These are phyloP conservation scores for Herpetospermum pedunculosum DNA, from an alignment of 306 rosid genomes.

Conservation along the genomic window DNA sequence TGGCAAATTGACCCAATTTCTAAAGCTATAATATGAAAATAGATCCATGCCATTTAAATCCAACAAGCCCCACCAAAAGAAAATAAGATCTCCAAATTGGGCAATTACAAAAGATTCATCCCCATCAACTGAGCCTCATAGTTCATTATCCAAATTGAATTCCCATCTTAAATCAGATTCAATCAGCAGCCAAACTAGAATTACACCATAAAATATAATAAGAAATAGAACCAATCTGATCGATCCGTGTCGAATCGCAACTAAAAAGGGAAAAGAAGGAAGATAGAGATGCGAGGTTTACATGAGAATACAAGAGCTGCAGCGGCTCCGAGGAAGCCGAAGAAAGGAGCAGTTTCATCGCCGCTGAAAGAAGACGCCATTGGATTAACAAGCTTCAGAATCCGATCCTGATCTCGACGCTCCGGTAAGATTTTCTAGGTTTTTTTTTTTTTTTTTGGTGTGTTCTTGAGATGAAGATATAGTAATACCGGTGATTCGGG, in stretches of 20 bases:
- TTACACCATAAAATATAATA: not conserved
- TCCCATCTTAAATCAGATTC: not conserved
- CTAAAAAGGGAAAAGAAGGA: not conserved
- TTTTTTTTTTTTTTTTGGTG: not conserved
- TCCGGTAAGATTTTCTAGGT: not conserved
- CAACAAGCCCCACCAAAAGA: not conserved
- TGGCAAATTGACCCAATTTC: not conserved
- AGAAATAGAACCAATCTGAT: not conserved
- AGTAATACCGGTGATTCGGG: not conserved
- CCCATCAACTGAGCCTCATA: not conserved
- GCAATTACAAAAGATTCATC: not conserved
- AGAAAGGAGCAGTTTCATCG: conserved; percentile 83
- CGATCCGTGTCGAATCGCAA: not conserved
- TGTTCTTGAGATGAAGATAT: not conserved
- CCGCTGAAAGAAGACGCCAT: conserved; percentile 46
- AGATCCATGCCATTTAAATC: not conserved
- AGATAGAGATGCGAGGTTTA: conserved; percentile 5
- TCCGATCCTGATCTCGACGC: not conserved
- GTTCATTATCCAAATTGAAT: not conserved
- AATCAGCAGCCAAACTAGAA: not conserved
- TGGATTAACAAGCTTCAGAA: not conserved
- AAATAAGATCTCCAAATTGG: not conserved
- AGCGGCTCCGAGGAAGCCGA: conserved; percentile 72
- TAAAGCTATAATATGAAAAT: not conserved
- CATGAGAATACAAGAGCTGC: conserved; percentile 75